Base-by-base conservation (phyloP, 2,329 filamentous ascomycete species). In the Colletotrichum orchidophilum region DNA sequence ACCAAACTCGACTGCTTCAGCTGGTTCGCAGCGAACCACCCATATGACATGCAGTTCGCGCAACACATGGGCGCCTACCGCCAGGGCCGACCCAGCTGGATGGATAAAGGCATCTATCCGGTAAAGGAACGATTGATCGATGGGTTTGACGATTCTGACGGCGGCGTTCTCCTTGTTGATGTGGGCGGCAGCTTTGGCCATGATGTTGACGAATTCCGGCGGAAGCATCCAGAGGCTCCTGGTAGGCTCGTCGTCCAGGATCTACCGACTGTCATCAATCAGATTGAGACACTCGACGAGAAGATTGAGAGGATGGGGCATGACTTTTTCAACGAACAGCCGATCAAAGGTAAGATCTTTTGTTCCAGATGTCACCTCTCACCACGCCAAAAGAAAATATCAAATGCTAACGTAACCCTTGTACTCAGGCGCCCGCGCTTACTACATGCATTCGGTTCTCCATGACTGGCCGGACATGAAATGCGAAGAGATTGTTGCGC, bases 181-280 rank as follows among this genome's bases (percentile, higher is more conserved):
- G 71, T 83, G 6, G 81, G 77, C 33, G 81, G 82, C 7, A 76
- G 76, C 3, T 63, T 79, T 3, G 81, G 82, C 0, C 80, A 83
- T 53, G 80, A 83, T 54, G 66, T 82, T 5, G 75, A 75, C 15
- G 78, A 79, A 35, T 81, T 82, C 67, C 77, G 62, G 2, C 72
- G 74, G 0, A 81, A 82, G 59, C 80, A 81, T 70, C 81, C 83
- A 0, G 60, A 79, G 0, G 75, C 78, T 0, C 62, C 68, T 13
- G 49, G 63, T 1, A 77, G 80, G 4, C 75, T 88, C 2, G 75
- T 88, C 1, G 77, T 88, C 0, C 85, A 89, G 73, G 87, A 89
- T 71, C 77, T 85, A 3, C 80, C 82, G 0, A 75, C 78, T 2
- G 83, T 87, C 5, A 79, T 83, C 24, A 73, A 65, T 9, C 75